Evolutionary conservation across 192 early-diverging fungal genomes (phyloP).

Genomic region (Coemansia sp.): DNA sequence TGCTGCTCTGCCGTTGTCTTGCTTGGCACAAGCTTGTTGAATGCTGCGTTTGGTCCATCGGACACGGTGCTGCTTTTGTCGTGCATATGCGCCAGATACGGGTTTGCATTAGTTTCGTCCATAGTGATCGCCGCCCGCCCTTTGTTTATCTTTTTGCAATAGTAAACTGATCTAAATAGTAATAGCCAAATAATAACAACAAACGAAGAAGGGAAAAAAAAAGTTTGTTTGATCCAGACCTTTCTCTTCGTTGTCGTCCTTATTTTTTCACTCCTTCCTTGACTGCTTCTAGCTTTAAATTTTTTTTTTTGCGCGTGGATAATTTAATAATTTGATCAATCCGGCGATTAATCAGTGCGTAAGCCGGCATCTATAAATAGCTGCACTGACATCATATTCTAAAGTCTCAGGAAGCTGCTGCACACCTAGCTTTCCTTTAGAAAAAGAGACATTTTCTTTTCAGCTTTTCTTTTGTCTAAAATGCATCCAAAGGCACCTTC

Average conservation of each 20-base stretch:
- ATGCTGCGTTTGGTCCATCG: conserved; percentile 22
- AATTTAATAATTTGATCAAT: not conserved
- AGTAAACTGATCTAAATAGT: not conserved
- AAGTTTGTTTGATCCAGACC: not conserved
- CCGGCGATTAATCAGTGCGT: not conserved
- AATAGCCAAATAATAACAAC: not conserved
- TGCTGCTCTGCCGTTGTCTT: conserved; percentile 75
- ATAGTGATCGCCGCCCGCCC: too few species aligned
- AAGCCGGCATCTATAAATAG: too few species aligned
- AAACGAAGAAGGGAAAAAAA: not conserved
- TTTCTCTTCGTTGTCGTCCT: not conserved
- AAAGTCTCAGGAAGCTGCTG: not conserved
- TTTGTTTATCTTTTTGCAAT: not conserved
- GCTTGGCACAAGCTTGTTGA: conserved; percentile 32
- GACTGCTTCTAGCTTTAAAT: not conserved
- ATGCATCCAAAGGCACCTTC: not conserved
- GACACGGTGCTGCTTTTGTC: conserved; percentile 5
- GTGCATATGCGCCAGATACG: conserved; percentile 53
- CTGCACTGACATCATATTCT: not conserved
- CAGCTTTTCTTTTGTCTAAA: not conserved
- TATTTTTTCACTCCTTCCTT: not conserved
- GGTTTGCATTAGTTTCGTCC: conserved; percentile 42
- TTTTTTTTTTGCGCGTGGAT: not conserved
- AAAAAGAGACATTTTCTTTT: not conserved
- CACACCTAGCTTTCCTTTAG: not conserved